These are phyloP conservation scores for Colletotrichum australisinense DNA, from an alignment of 2,329 filamentous ascomycete species.

Conservation along the genomic window DNA sequence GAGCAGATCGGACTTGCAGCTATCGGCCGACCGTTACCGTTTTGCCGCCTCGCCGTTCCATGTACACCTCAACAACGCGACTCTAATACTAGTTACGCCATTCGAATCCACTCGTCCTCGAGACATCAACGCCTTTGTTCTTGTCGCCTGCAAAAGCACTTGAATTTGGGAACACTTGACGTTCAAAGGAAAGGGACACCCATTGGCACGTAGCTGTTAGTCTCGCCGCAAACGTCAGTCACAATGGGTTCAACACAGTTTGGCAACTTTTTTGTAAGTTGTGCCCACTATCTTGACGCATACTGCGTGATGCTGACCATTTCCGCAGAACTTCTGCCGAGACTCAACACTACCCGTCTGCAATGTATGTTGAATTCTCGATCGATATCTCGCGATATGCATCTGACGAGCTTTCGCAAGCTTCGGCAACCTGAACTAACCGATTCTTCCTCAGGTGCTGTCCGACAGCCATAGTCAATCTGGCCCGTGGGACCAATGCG, in stretches of 20 bases:
- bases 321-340: slow-evolving; percentile 78
- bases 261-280: slow-evolving; percentile 69
- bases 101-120: not conserved
- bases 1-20: not conserved
- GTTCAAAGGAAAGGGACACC: not conserved
- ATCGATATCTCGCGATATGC: not conserved
- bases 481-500: slow-evolving; percentile 75
- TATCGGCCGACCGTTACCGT: not conserved
- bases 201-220: not conserved
- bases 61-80: not conserved
- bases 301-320: slow-evolving; percentile 22
- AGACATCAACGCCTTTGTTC: not conserved
- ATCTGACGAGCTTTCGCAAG: slow-evolving; percentile 13
- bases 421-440: slow-evolving; percentile 35
- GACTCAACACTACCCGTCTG: slow-evolving; percentile 86
- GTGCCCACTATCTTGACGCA: not conserved
- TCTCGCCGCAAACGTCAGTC: slow-evolving; percentile 16
- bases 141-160: not conserved
- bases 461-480: slow-evolving; percentile 67
- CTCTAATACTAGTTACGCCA: not conserved
- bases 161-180: not conserved
- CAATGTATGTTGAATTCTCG: slow-evolving; percentile 75
- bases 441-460: slow-evolving; percentile 70
- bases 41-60: not conserved
- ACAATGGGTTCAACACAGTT: slow-evolving; percentile 71